Evolutionary conservation across 306 rosid genomes (phyloP).

Genomic region (Astragalus membranaceus): DNA sequence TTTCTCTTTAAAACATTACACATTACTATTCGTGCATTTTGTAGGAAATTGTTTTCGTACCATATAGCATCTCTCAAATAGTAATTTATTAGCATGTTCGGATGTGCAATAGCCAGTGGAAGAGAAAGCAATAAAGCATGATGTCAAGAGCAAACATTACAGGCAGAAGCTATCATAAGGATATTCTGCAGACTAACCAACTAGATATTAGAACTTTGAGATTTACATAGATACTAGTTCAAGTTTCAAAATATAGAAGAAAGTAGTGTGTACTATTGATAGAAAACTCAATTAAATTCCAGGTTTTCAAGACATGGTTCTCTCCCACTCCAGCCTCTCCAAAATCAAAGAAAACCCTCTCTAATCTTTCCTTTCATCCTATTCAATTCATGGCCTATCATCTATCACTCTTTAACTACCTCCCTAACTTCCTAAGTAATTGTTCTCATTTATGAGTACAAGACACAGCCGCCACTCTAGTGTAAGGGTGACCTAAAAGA

Average conservation of each 20-base stretch:
- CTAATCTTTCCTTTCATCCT: background rate
- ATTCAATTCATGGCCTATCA: background rate
- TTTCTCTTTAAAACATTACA: too few species aligned
- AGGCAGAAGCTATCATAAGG: too few species aligned
- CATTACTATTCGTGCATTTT: too few species aligned
- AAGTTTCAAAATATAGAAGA: background rate
- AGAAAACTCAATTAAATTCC: background rate
- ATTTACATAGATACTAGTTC: background rate
- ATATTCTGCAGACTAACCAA: too few species aligned
- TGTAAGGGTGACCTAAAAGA: too few species aligned
- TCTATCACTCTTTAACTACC: background rate
- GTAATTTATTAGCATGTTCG: background rate
- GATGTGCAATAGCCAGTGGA: background rate
- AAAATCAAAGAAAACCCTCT: background rate
- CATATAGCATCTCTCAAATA: background rate
- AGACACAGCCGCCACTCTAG: too few species aligned
- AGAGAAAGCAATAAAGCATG: background rate
- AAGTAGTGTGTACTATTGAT: background rate
- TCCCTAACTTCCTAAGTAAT: too few species aligned
- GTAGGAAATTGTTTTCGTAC: too few species aligned
- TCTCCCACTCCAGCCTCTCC: background rate
- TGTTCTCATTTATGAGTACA: too few species aligned
- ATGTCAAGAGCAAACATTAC: background rate
- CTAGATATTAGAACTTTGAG: background rate
- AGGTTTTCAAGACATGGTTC: background rate